These are phyloP conservation scores for Hibiscus syriacus DNA, from an alignment of 345 rosid genomes.

Conservation along the genomic window DNA sequence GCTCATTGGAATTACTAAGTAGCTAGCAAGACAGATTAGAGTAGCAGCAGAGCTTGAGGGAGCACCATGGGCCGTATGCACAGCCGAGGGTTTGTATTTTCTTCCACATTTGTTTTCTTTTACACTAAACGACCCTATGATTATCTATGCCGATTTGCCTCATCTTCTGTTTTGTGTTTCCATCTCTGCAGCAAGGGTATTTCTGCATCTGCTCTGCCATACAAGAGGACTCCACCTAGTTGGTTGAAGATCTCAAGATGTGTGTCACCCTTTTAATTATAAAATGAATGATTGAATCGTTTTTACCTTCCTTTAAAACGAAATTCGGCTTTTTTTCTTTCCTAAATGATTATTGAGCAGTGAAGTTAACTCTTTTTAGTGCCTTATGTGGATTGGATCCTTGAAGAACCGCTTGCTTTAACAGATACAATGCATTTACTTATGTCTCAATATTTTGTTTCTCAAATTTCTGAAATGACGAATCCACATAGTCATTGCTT, in stretches of 20 bases:
- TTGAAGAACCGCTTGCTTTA: neutral
- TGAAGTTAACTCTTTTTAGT: neutral
- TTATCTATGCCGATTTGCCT: neutral
- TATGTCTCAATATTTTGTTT: neutral
- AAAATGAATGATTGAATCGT: neutral
- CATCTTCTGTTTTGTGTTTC: neutral
- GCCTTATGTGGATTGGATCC: neutral
- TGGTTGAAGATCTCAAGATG: conserved; percentile 74
- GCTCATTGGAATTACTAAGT: neutral
- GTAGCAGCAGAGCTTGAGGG: neutral
- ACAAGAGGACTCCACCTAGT: conserved; percentile 72
- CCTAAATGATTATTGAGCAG: neutral
- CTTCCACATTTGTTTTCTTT: neutral
- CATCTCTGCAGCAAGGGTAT: conserved; percentile 53
- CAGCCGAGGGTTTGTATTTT: conserved; percentile 45
- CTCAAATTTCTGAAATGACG: neutral
- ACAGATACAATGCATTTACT: neutral
- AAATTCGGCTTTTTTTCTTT: neutral
- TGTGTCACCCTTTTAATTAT: conserved; percentile 9
- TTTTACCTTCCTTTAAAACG: neutral
- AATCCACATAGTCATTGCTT: neutral
- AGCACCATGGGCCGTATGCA: conserved; percentile 84
- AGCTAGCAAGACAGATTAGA: neutral
- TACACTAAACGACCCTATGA: neutral
- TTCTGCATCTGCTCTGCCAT: conserved; percentile 80